A percentile compares a stretch with the other conserved stretches of the same genome.
Evolutionary conservation across 441 rosid species (phyloP).

Genomic region (Adansonia madagascariensis): DNA sequence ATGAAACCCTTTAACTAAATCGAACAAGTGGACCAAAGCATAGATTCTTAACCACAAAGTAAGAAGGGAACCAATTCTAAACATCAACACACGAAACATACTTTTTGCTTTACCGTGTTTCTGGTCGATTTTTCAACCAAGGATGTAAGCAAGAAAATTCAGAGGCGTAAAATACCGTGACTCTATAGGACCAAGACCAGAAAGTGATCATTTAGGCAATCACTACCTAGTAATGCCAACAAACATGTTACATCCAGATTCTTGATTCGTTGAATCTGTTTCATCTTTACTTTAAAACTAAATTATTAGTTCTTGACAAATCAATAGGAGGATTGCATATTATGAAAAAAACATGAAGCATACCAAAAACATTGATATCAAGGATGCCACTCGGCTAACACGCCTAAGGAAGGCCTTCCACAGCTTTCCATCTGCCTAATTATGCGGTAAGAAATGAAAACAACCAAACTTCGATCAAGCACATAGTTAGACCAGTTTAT

Average conservation of each 20-base stretch:
- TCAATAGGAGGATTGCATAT: background rate
- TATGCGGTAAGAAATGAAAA: constrained; percentile 1
- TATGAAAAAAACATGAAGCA: background rate
- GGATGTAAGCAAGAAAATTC: background rate
- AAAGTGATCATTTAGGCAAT: constrained; percentile 5
- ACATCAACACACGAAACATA: constrained; percentile 20
- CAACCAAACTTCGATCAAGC: background rate
- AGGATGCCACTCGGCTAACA: background rate
- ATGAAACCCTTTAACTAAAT: constrained; percentile 8
- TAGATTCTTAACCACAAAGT: constrained; percentile 31
- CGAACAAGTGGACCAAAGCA: constrained; percentile 29
- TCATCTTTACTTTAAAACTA: background rate
- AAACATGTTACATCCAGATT: background rate
- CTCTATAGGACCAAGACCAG: background rate
- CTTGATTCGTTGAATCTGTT: constrained; percentile 8
- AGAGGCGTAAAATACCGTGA: background rate
- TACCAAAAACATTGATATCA: background rate
- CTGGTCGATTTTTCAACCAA: constrained; percentile 18
- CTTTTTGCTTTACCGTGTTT: constrained; percentile 15
- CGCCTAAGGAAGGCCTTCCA: background rate
- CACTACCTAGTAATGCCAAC: background rate
- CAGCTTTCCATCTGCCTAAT: background rate
- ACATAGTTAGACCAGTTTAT: background rate
- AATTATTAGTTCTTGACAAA: background rate
- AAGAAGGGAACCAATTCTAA: constrained; percentile 16